A percentile compares a stretch with the other conserved stretches of the same genome.
phyloP scores from a whole-genome alignment of 176 grass and related monocot genomes.

The Oryza nivara region DNA sequence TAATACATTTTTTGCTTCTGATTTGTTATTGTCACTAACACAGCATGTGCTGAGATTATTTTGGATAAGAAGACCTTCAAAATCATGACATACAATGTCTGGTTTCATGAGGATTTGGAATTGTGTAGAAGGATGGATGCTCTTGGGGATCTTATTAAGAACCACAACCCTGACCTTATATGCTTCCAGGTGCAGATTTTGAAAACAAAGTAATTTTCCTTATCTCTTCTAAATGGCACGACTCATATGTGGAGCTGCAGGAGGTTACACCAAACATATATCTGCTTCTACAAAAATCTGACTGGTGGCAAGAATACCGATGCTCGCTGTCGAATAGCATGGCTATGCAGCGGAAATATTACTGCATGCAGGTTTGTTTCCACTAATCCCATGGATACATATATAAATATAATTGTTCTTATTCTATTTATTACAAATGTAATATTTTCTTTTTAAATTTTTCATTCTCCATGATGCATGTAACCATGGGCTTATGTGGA shows the following conservation, averaged over 20 bases:
- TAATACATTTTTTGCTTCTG: constrained; percentile 9
- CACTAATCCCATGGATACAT: neutral
- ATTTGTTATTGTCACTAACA: constrained; percentile 26
- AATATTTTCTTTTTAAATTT: neutral
- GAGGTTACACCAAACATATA: constrained; percentile 85
- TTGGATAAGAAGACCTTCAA: constrained; percentile 54
- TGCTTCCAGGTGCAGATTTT: constrained; percentile 68
- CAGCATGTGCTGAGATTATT: constrained; percentile 32
- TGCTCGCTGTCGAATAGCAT: constrained; percentile 51
- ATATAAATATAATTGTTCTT: too few species aligned
- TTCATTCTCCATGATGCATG: neutral
- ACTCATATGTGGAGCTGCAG: constrained; percentile 55
- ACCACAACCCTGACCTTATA: constrained; percentile 67
- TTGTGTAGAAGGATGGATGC: constrained; percentile 65
- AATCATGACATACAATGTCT: constrained; percentile 94
- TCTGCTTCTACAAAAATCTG: constrained; percentile 62
- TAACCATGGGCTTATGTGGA: neutral
- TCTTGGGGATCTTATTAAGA: constrained; percentile 68
- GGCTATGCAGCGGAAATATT: constrained; percentile 63
- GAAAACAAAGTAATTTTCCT: constrained; percentile 11
- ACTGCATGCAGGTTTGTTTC: constrained; percentile 54
- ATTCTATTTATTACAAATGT: too few species aligned
- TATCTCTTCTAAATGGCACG: neutral
- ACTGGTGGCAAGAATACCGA: constrained; percentile 84
- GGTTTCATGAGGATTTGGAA: constrained; percentile 95